Conservation (phyloP, 345 rosid species). For the Gossypium herbaceum region DNA sequence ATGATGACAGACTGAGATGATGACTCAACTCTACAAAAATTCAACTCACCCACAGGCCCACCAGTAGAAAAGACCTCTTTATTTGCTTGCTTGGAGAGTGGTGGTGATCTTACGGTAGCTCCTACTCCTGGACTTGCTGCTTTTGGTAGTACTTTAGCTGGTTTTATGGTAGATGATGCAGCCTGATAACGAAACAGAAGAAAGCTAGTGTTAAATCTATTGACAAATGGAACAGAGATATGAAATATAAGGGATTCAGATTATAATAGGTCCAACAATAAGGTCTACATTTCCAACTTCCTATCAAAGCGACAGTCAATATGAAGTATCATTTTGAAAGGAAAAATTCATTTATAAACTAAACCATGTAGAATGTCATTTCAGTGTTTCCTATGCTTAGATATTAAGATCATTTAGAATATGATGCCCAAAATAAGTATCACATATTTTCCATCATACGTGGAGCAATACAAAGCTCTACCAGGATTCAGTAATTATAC, state of each 20-base stretch:
- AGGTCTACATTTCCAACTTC: too few species aligned
- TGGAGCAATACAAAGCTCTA: too few species aligned
- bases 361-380: too few species aligned
- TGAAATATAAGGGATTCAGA: neutral
- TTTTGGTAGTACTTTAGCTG: slow-evolving; percentile 21
- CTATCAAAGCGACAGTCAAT: neutral
- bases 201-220: neutral
- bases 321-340: too few species aligned
- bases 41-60: slow-evolving; percentile 15
- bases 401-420: too few species aligned
- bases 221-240: neutral
- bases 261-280: neutral
- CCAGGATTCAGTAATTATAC: too few species aligned
- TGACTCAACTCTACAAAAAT: slow-evolving; percentile 13
- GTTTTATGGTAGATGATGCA: slow-evolving; percentile 22
- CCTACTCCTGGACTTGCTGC: slow-evolving; percentile 26
- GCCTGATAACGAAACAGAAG: slow-evolving; percentile 24
- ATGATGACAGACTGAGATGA: slow-evolving; percentile 17
- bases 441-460: neutral
- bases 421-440: neutral
- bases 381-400: too few species aligned
- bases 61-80: slow-evolving; percentile 13
- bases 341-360: too few species aligned
- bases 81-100: slow-evolving; percentile 28
- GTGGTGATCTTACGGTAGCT: slow-evolving; percentile 19